phyloP scores from a whole-genome alignment of 2,329 filamentous ascomycete genomes.

The Fusarium tupiense region DNA sequence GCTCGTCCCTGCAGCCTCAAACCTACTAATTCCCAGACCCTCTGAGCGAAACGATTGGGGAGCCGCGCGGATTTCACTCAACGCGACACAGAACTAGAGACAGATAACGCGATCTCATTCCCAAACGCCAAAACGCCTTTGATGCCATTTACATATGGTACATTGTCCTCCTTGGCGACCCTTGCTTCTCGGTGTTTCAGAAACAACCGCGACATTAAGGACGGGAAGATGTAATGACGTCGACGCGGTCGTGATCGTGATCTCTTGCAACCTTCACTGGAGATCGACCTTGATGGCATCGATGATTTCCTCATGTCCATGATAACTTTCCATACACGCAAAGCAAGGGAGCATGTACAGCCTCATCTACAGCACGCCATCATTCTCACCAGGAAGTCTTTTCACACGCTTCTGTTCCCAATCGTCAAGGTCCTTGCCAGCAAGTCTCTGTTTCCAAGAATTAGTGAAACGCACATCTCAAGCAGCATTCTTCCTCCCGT shows the following conservation, averaged over 20 bases:
- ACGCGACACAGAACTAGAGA: not conserved
- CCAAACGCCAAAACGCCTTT: constrained; percentile 27
- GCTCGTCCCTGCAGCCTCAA: constrained; percentile 28
- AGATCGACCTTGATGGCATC: constrained; percentile 8
- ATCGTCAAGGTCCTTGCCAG: constrained; percentile 90
- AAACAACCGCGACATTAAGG: not conserved
- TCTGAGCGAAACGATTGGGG: not conserved
- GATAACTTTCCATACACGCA: constrained; percentile 12
- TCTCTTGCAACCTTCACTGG: constrained; percentile 1
- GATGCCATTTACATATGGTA: constrained; percentile 25
- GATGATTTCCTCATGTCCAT: not conserved
- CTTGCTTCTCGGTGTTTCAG: constrained; percentile 22
- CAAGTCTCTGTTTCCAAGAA: constrained; percentile 41
- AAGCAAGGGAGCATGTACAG: constrained; percentile 20
- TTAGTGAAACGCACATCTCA: constrained; percentile 20
- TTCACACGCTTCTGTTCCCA: constrained; percentile 98
- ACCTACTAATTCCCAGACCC: not conserved
- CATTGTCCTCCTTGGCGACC: constrained; percentile 14
- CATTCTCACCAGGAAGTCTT: constrained; percentile 86
- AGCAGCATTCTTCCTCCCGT: not conserved
- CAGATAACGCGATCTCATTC: constrained; percentile 7
- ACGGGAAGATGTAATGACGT: constrained; percentile 7
- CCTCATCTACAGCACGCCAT: constrained; percentile 71
- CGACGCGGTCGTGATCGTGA: constrained; percentile 1
- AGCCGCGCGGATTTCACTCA: not conserved